phyloP scores from a whole-genome alignment of 805 yeast genomes.

The Barnettozyma wickerhamii region DNA sequence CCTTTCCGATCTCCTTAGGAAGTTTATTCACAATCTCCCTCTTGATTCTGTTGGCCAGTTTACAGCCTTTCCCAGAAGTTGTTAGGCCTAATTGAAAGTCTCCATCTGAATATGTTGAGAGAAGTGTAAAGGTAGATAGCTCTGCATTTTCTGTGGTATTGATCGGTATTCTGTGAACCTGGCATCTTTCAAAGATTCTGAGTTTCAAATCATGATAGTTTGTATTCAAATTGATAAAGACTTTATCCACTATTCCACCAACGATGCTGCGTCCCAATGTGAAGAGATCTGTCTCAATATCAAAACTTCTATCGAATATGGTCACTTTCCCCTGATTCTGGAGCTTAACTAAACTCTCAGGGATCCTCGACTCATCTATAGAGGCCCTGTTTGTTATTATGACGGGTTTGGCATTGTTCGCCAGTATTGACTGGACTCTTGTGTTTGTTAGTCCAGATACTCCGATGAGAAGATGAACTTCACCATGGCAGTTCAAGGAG shows the following conservation, averaged over 20 bases:
- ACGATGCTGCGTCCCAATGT: constrained; percentile 60
- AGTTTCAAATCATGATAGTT: constrained; percentile 29
- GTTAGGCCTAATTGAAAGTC: constrained; percentile 78
- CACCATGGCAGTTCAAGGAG: constrained; percentile 39
- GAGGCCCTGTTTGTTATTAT: constrained; percentile 39
- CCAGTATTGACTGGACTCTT: constrained; percentile 45
- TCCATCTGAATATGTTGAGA: constrained; percentile 69
- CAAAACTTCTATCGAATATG: constrained; percentile 32
- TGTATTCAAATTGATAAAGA: constrained; percentile 53
- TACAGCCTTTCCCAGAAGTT: constrained; percentile 87
- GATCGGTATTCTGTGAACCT: constrained; percentile 67
- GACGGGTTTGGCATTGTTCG: constrained; percentile 54
- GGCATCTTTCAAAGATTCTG: constrained; percentile 48
- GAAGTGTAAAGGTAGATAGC: constrained; percentile 67
- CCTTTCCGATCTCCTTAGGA: constrained; percentile 66
- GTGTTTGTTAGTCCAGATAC: constrained; percentile 39
- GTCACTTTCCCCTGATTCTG: constrained; percentile 26
- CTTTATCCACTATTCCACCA: constrained; percentile 65
- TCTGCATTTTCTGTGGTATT: constrained; percentile 74
- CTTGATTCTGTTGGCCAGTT: constrained; percentile 73
- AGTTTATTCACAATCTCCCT: constrained; percentile 63
- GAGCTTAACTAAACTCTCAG: constrained; percentile 25
- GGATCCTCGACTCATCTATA: constrained; percentile 19
- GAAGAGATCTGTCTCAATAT: constrained; percentile 39
- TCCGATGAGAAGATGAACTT: constrained; percentile 57